phyloP scores from a whole-genome alignment of 176 grass and related monocot genomes.

The Chloris gayana region DNA sequence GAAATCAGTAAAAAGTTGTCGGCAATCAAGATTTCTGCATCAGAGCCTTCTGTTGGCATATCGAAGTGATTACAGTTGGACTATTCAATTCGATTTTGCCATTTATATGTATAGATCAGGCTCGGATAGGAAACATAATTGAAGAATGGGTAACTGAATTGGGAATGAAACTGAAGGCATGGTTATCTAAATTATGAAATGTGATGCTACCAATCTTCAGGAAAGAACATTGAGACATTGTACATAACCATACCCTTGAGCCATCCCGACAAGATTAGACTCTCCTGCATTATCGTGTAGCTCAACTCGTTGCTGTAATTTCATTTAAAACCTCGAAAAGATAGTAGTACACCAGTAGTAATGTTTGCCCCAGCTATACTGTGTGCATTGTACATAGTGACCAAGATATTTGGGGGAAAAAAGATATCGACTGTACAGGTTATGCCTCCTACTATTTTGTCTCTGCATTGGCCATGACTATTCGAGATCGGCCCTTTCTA shows the following conservation, averaged over 20 bases:
- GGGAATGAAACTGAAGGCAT: conserved; percentile 1
- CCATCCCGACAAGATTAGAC: conserved; percentile 18
- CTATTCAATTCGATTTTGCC: conserved; percentile 14
- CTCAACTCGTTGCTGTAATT: conserved; percentile 22
- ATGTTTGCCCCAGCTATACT: not conserved
- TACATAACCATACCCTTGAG: conserved; percentile 36
- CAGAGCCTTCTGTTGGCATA: conserved; percentile 35
- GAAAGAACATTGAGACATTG: conserved; percentile 22
- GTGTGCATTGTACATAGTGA: conserved; percentile 50
- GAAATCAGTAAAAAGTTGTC: conserved; percentile 62
- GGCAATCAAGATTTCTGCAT: conserved; percentile 1
- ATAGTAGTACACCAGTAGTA: conserved; percentile 10
- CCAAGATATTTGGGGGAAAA: not conserved
- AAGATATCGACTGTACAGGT: conserved; percentile 11
- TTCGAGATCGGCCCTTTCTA: conserved; percentile 7
- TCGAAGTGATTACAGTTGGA: conserved; percentile 25
- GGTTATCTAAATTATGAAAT: not conserved
- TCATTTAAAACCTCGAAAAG: conserved; percentile 6
- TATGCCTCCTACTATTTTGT: conserved; percentile 35
- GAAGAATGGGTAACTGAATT: conserved; percentile 13
- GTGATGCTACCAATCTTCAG: conserved; percentile 15
- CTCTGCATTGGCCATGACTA: conserved; percentile 18
- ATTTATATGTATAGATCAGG: not conserved
- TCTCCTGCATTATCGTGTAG: conserved; percentile 16
- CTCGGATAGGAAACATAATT: conserved; percentile 1